Evolutionary conservation across 2,329 filamentous ascomycete species (phyloP).

Genomic region (Fusarium beomiforme): DNA sequence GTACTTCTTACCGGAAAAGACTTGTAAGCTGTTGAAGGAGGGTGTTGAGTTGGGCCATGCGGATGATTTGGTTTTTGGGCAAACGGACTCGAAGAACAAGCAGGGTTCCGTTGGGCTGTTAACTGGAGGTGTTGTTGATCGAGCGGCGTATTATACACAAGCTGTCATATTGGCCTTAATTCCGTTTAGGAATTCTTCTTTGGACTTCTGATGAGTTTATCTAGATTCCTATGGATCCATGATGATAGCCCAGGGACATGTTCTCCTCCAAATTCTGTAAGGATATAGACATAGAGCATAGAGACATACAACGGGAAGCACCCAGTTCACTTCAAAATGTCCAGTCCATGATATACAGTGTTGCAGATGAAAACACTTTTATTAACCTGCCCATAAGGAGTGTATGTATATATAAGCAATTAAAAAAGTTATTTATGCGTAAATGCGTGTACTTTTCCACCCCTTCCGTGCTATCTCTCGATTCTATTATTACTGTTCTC

Average conservation of each 20-base stretch:
- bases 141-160: slow-evolving; percentile 51
- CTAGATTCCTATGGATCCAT: not conserved
- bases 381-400: not conserved
- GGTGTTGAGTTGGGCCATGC: slow-evolving; percentile 53
- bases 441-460: slow-evolving; percentile 18
- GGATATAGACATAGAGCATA: no score
- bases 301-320: not conserved
- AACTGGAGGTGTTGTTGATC: slow-evolving; percentile 50
- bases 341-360: not conserved
- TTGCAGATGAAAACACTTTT: not conserved
- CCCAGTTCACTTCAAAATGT: no score
- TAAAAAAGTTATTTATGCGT: slow-evolving; percentile 10
- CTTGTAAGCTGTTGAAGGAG: slow-evolving; percentile 46
- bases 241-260: no score
- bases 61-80: slow-evolving; percentile 51
- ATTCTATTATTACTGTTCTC: slow-evolving; percentile 15
- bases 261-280: not conserved
- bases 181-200: slow-evolving; percentile 50
- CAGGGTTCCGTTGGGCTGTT: slow-evolving; percentile 54
- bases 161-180: slow-evolving; percentile 54
- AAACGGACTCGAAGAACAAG: slow-evolving; percentile 50
- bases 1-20: slow-evolving; percentile 52
- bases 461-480: not conserved
- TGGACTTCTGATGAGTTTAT: slow-evolving; percentile 43
- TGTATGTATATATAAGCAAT: slow-evolving; percentile 1